phyloP scores from a whole-genome alignment of 257 asterid species.

The Linaria vulgaris region DNA sequence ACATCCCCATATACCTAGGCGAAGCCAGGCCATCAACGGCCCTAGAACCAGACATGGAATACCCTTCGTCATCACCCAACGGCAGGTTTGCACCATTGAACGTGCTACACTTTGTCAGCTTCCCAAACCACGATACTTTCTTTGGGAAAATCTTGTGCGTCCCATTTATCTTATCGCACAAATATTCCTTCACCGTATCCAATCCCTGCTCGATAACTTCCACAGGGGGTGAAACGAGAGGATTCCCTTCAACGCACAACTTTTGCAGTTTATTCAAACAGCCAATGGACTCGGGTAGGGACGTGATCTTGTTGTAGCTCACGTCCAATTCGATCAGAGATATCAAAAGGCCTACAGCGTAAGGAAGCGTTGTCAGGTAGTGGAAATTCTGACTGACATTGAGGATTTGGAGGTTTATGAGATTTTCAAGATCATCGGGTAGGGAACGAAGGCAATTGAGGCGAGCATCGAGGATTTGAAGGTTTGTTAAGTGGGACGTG shows the following conservation, averaged over 20 bases:
- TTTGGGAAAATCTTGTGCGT: conserved; percentile 33
- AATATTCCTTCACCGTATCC: conserved; percentile 48
- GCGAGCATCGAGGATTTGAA: conserved; percentile 67
- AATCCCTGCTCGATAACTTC: conserved; percentile 71
- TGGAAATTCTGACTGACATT: conserved; percentile 89
- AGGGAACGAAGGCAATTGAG: conserved; percentile 78
- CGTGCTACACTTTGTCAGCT: conserved; percentile 63
- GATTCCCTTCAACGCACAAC: conserved; percentile 79
- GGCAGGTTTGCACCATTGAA: conserved; percentile 54
- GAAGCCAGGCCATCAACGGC: conserved; percentile 47
- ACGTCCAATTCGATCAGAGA: conserved; percentile 74
- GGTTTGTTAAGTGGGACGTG: conserved; percentile 77
- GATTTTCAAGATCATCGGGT: conserved; percentile 83
- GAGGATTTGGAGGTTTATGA: conserved; percentile 66
- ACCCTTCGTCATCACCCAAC: conserved; percentile 34
- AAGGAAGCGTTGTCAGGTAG: conserved; percentile 56
- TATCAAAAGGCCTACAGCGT: conserved; percentile 77
- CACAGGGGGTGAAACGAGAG: conserved; percentile 62
- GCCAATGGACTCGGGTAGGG: conserved; percentile 70
- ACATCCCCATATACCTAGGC: conserved; percentile 42
- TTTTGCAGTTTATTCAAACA: conserved; percentile 75
- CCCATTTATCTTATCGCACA: conserved; percentile 69
- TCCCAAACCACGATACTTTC: conserved; percentile 77
- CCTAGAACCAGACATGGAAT: conserved; percentile 32
- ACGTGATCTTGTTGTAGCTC: conserved; percentile 69